Evolutionary conservation across 371 early-diverging fungal species (phyloP), one percentile per base, ranked within the genome.

Genomic region (Apophysomyces sp.): DNA sequence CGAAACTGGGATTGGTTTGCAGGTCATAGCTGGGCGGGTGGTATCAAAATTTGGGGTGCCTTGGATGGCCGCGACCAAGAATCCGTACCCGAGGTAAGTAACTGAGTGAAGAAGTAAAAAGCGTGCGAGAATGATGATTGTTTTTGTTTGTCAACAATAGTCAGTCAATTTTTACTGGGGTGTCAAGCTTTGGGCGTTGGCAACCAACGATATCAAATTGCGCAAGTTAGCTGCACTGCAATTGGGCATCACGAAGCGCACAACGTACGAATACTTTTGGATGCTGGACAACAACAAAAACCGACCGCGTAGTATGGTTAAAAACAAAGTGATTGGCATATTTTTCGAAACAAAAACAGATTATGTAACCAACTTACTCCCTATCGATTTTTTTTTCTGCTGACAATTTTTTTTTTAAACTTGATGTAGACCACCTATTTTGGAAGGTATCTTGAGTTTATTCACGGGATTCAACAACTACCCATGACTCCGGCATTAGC

Each of bases 11-110:
- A 92, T 71, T 86, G 88, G 73, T 92, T 81, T 61, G 89, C 88
- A 60, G 91, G 91, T 9, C 92, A 92, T 63, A 89, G 88, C 31
- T 92, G 93, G 93, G 91, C 93, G 0, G 86, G 86, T 4, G 93
- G 92, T 24, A 78, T 87, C 28, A 82, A 79, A 44, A 67, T 86
- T 7, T 78, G 87, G 66, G 86, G 80, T 6, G 84, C 86, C 2
- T 44, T 76, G 11, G 91, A 90, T 56, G 90, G 88, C 55, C 82
- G 88, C 52, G 89, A 92, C 68, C 90, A 90, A 60, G 92, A 92
- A 67, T 87, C 88, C 15, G 81, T 89, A 0, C 87, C 89, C 13
- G 93, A 92, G 68, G 86, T 76, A 68, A 56, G 18, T 27, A 29
- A 18, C 27, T 44, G 6, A 34, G 13, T 13, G 4, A 34, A n/a